These are phyloP conservation scores for Coemansia pectinata DNA, from an alignment of 192 early-diverging fungal species.

Conservation along the genomic window DNA sequence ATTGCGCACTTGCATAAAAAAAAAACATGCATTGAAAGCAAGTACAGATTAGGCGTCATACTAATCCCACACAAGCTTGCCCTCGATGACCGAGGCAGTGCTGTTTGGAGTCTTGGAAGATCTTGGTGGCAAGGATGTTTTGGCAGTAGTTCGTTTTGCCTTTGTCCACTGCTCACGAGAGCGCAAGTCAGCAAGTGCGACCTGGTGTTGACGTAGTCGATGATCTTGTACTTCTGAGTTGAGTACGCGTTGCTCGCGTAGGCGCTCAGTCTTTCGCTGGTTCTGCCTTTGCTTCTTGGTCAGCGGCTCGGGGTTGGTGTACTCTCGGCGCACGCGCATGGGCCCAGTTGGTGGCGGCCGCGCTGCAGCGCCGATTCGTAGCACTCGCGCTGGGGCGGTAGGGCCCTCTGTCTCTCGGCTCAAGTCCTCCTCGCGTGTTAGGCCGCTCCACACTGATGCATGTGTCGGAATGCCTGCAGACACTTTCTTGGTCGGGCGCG, in stretches of 20 bases:
- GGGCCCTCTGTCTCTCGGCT: constrained; percentile 4
- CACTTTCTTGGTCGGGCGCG: background rate
- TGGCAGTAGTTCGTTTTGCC: constrained; percentile 14
- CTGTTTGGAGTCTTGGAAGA: background rate
- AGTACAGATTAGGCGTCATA: background rate
- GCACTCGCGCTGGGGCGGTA: constrained; percentile 15
- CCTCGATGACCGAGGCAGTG: constrained; percentile 21
- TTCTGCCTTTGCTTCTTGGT: constrained; percentile 70
- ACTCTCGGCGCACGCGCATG: background rate
- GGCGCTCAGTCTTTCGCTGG: constrained; percentile 55
- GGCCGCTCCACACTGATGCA: constrained; percentile 23
- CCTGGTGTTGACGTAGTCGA: constrained; percentile 60
- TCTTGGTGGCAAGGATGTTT: background rate
- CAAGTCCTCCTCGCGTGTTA: constrained; percentile 24
- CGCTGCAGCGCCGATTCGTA: constrained; percentile 37
- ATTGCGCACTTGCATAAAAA: background rate
- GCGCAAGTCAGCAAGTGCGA: constrained; percentile 45
- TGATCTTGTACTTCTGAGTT: constrained; percentile 58
- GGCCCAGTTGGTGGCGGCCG: constrained; percentile 18
- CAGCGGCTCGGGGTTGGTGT: constrained; percentile 31
- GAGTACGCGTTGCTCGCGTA: constrained; percentile 58
- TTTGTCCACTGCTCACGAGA: constrained; percentile 47
- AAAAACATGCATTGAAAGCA: background rate
- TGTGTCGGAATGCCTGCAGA: constrained; percentile 30
- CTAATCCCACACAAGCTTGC: constrained; percentile 49